Evolutionary conservation across 1,284 basidiomycete species (phyloP).

Genomic region (Ceratobasidium theobromae): DNA sequence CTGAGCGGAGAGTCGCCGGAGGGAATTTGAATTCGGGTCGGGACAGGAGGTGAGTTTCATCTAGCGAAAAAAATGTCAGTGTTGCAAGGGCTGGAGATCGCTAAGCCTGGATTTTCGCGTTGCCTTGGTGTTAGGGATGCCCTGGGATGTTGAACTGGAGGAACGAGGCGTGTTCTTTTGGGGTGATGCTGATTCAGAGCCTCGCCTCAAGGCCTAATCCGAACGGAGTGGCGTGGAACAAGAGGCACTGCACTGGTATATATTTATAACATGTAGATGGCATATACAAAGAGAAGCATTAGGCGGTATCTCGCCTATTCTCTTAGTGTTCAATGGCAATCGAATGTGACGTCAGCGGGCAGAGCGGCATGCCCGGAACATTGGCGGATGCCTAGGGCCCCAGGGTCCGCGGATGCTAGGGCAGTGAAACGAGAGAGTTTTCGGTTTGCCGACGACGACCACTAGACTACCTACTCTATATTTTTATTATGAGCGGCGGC

Average conservation of each 20-base stretch:
- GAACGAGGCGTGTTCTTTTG: not conserved
- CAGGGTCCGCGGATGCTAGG: slow-evolving; percentile 13
- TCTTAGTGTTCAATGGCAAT: too few species aligned
- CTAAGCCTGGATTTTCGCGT: not conserved
- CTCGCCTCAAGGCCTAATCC: not conserved
- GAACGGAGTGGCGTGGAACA: not conserved
- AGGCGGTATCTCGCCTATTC: too few species aligned
- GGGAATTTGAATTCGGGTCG: not conserved
- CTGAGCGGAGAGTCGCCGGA: not conserved
- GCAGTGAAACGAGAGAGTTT: slow-evolving; percentile 27
- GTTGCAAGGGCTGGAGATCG: not conserved
- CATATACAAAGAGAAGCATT: too few species aligned
- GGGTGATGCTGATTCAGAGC: not conserved
- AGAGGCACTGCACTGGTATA: not conserved
- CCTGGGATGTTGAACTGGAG: too few species aligned
- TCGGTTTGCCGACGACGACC: slow-evolving; percentile 10
- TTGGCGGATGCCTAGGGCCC: too few species aligned
- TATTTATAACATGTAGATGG: not conserved
- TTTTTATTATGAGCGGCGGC: slow-evolving; percentile 26
- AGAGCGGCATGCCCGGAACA: too few species aligned
- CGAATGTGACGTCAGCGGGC: too few species aligned
- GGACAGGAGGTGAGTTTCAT: not conserved
- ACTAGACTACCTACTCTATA: slow-evolving; percentile 5
- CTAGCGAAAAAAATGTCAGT: not conserved
- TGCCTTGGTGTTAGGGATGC: not conserved